A percentile compares a stretch with the other conserved stretches of the same genome.
Conservation (phyloP, 176 grass and related monocot species). For the Paspalum notatum region DNA sequence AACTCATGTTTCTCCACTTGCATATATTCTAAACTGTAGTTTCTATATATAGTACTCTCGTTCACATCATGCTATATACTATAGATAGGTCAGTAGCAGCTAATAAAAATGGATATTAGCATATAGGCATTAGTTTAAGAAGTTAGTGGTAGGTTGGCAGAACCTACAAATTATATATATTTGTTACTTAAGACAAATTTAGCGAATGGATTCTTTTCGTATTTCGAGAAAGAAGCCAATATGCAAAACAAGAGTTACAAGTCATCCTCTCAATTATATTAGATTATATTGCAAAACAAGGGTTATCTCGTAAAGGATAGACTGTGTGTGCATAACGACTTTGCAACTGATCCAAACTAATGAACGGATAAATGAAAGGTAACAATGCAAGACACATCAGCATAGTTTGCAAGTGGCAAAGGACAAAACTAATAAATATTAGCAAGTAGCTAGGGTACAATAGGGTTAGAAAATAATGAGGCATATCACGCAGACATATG, state of each 20-base stretch:
- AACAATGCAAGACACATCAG: not conserved
- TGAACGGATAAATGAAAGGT: conserved; percentile 6
- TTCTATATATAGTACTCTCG: conserved; percentile 25
- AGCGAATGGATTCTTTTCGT: not conserved
- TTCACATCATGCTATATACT: not conserved
- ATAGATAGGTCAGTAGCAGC: not conserved
- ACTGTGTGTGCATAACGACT: not conserved
- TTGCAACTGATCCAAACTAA: not conserved
- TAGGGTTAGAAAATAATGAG: conserved; percentile 31
- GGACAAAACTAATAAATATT: not conserved
- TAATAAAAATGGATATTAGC: conserved; percentile 11
- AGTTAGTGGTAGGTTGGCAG: not conserved
- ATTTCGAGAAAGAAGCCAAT: not conserved
- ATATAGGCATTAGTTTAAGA: not conserved
- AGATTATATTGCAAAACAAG: too few relatives aligned
- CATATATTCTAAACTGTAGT: not conserved
- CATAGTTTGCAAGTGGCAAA: conserved; percentile 26
- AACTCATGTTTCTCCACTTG: conserved; percentile 1
- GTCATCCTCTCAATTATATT: not conserved
- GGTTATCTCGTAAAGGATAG: not conserved
- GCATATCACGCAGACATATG: not conserved
- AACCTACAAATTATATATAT: not conserved
- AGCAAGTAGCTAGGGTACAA: not conserved
- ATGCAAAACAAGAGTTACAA: not conserved
- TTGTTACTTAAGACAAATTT: not conserved